Base-by-base conservation (phyloP, 2,329 filamentous ascomycete species). In the Ceratocystis variospora region DNA sequence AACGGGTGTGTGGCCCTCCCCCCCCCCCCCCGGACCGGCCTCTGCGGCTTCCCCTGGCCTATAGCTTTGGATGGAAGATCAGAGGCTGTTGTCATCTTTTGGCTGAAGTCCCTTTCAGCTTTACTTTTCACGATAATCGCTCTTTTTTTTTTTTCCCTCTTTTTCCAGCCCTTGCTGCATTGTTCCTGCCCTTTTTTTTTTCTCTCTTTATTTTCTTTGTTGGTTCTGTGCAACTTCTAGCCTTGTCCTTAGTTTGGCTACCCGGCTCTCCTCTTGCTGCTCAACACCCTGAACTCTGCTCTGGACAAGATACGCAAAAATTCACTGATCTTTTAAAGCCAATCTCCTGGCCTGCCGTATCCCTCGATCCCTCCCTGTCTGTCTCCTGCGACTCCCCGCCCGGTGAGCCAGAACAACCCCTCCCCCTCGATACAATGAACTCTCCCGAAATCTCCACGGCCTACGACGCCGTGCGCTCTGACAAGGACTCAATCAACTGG, bases 401-500 rank as follows among this genome's bases (percentile, higher is more conserved):
- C 22, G 3, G n/a, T 5, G 31, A 33, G 5, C n/a, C 61, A 17
- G 17, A 17, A 45, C 33, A 15, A 10, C 57, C 62, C 10, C 22
- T 15, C 61, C 48, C 22, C 37, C 37, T 17, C 28, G 15, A 48
- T 19, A 67, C 22, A 50, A 68, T 79, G 73, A 77, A 84, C 72
- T 74, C 79, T 67, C 79, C 83, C 73, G 84, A 86, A 57, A 82
- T 88, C 71, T 76, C 79, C 66, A 78, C 80, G 64, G 86, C 85
- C 70, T 88, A 87, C 79, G 83, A 87, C 33, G 81, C 82, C 68
- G 84, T 88, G 66, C 84, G 85, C 68, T 82, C 79, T 70, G 85
- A 88, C 79, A 87, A 86, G 74, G 80, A 86, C 68, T 75, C 78
- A 66, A 83, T 79, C 69, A 87, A 85, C 76, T 88, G 85, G 85